Evolutionary conservation across 306 rosid genomes (phyloP), one percentile per base, ranked within the genome.

Genomic region (Vigna angularis): DNA sequence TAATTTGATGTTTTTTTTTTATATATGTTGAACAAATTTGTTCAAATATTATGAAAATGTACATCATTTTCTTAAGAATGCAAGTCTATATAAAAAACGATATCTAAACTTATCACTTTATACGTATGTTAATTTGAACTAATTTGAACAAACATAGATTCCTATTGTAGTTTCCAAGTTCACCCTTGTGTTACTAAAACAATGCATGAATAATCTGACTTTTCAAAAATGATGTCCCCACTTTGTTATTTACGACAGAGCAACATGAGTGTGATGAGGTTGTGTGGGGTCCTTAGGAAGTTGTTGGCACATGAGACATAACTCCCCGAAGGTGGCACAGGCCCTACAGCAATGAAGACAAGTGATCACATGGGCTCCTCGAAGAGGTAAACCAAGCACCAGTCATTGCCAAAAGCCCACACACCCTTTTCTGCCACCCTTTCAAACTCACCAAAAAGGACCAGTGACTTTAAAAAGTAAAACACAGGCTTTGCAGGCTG

Each of bases 281-380:
- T 74, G 9, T 66, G 66, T 74, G 84, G 84, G 84, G 68, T 26
- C 70, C 48, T 67, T 36, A 22, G 28, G 61, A 45, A 38, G 49
- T 36, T 68, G 70, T 6, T 59, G 40, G 72, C 81, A 74, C 76
- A 57, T 81, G 71, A 47, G 24, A 48, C 71, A 56, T 64, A 22
- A 32, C 45, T 62, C 45, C 67, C 47, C 22, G 4, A 59, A 69
- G 71, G 71, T 49, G 24, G 58, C 34, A 45, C 67, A n/a, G 65
- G 16, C 18, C 53, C 55, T 52, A 52, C 79, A 26, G 79, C 61
- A 72, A 17, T 56, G 40, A 73, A 80, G 20, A 64, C 26, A 42
- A 65, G 50, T 40, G 24, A 22, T 56, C 84, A 73, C 70, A 66
- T 73, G 84, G 63, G 34, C 62, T 73, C 69, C 59, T 32, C 1